Evolutionary conservation across 306 rosid species (phyloP), one percentile per base, ranked within the genome.

Genomic region (Sicyos edulis): DNA sequence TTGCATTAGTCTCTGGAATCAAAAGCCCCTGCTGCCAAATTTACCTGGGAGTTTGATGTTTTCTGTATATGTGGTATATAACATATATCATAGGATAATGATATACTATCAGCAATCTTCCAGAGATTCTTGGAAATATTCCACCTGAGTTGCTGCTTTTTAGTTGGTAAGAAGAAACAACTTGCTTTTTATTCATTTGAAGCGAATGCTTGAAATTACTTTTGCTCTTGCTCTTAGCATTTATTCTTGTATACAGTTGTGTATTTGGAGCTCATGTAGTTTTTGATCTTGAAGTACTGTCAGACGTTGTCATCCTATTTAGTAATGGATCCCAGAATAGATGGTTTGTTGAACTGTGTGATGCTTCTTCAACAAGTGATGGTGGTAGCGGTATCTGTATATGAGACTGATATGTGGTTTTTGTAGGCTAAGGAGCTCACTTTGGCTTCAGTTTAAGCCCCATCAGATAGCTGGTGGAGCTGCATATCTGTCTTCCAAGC

Each of bases 391-490:
- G 22, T 78, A 29, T 12, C 73, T 17, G 72, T 71, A 42, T 54
- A 17, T 21, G 72, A 66, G 10, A 63, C 72, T 83, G 69, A 67
- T 49, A 47, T 55, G 56, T 63, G 3, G 52, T 75, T 11, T 76
- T 78, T 89, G 83, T 76, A 95, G 99, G 92, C 96, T 95, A 67
- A 86, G 99, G 74, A 95, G 96, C 77, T 95, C 97, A 40, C 89
- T 95, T 42, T 95, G 97, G 99, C 97, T 95, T 79, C 99, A 95
- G 78, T 95, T 95, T 77, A 89, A 89, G 77, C 95, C 99, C 37
- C 90, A 89, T 78, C 95, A 95, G 74, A 95, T 95, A 76, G 99
- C 99, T 19, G 99, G 96, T 60, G 99, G 99, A 79, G 97, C 97
- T 71, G 87, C 91, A 17, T 89, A 82, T 83, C 96, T 95, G 70